These are phyloP conservation scores for Fomitopsis pinicola DNA, from an alignment of 1,284 basidiomycete species.

Conservation along the genomic window DNA sequence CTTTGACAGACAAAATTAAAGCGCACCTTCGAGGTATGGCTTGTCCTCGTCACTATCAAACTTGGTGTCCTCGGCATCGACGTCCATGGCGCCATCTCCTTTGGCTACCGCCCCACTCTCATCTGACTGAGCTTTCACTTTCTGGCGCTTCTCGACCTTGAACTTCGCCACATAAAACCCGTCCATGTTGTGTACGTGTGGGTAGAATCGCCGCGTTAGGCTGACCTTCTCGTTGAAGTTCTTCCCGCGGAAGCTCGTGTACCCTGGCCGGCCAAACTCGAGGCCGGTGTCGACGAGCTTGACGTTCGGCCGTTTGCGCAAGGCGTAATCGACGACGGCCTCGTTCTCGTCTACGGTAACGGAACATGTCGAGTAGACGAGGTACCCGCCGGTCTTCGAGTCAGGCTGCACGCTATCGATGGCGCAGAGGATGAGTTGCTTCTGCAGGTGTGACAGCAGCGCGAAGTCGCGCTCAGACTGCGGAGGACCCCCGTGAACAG, in stretches of 20 bases:
- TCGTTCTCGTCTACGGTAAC: slow-evolving; percentile 99
- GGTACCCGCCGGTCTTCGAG: slow-evolving; percentile 88
- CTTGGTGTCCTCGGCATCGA: slow-evolving; percentile 26
- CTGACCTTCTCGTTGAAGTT: slow-evolving; percentile 77
- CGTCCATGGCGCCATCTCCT: slow-evolving; percentile 26
- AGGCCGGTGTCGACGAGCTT: slow-evolving; percentile 93
- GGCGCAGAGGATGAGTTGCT: slow-evolving; percentile 97
- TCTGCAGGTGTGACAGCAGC: slow-evolving; percentile 94
- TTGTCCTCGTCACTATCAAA: slow-evolving; percentile 74
- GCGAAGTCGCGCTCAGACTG: slow-evolving; percentile 94
- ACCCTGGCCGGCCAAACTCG: slow-evolving; percentile 91
- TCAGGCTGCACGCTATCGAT: slow-evolving; percentile 93
- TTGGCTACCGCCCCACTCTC: slow-evolving; percentile 22
- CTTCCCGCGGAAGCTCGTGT: slow-evolving; percentile 88
- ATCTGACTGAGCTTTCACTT: slow-evolving; percentile 35
- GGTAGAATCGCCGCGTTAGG: slow-evolving; percentile 87
- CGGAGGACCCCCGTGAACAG: background rate
- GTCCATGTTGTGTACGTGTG: slow-evolving; percentile 94
- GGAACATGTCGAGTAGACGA: slow-evolving; percentile 99
- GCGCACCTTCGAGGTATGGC: slow-evolving; percentile 64
- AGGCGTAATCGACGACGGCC: slow-evolving; percentile 96
- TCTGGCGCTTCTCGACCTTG: slow-evolving; percentile 81
- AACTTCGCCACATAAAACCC: slow-evolving; percentile 99
- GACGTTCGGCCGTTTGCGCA: slow-evolving; percentile 94
- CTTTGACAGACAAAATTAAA: slow-evolving; percentile 10